Percentiles rank a stretch among this genome's conserved stretches.
phyloP scores from a whole-genome alignment of 331 rosid species.

The Phaseolus coccineus region DNA sequence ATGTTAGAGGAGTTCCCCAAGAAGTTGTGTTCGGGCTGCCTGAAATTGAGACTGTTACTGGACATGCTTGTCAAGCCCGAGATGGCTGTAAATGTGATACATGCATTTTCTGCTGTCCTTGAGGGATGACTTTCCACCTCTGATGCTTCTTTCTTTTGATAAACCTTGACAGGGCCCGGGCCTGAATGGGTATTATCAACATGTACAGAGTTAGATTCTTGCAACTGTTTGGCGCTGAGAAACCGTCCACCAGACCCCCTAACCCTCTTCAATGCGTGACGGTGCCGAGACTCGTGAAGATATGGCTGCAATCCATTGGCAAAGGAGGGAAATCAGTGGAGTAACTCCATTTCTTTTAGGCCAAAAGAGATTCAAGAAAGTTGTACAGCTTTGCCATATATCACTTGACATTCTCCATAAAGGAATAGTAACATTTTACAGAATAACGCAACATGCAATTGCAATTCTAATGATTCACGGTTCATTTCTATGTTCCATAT shows the following conservation, averaged over 20 bases:
- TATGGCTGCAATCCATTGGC: slow-evolving; percentile 71
- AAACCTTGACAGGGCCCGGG: slow-evolving; percentile 12
- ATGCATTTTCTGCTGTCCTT: slow-evolving; percentile 49
- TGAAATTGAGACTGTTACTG: slow-evolving; percentile 41
- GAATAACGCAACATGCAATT: slow-evolving; percentile 7
- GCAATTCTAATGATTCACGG: neutral
- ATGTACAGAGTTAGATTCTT: slow-evolving; percentile 39
- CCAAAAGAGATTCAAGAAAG: neutral
- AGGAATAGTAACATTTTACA: neutral
- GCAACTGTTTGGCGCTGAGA: slow-evolving; percentile 68
- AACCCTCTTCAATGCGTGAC: slow-evolving; percentile 82
- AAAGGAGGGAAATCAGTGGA: slow-evolving; percentile 21
- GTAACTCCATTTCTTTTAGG: neutral
- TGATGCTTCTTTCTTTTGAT: slow-evolving; percentile 48
- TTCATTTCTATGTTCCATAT: neutral
- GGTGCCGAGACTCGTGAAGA: slow-evolving; percentile 92
- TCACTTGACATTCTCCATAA: neutral
- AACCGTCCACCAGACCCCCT: slow-evolving; percentile 96
- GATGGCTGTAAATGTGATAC: slow-evolving; percentile 45
- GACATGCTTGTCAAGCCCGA: slow-evolving; percentile 59
- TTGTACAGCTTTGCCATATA: neutral
- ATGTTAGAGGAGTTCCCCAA: slow-evolving; percentile 48
- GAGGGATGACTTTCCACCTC: slow-evolving; percentile 50
- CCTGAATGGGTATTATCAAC: slow-evolving; percentile 33
- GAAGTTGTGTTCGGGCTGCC: slow-evolving; percentile 60